A percentile compares a stretch with the other conserved stretches of the same genome.
These are phyloP conservation scores for Aspergillus aculeatinus DNA, from an alignment of 2,329 filamentous ascomycete genomes.

Conservation along the genomic window DNA sequence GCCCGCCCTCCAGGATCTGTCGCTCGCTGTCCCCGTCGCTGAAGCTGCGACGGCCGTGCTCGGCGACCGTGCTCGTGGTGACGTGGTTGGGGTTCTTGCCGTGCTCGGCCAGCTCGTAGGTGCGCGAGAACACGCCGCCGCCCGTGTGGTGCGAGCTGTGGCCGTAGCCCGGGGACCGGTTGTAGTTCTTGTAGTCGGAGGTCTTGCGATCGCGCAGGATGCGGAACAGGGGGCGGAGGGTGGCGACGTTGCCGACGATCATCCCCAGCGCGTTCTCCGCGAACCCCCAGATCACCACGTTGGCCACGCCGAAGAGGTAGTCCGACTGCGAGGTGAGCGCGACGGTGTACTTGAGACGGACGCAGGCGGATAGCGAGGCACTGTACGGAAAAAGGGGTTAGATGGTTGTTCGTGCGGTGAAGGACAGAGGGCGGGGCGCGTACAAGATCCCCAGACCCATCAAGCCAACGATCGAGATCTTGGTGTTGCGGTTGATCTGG, in stretches of 20 bases:
- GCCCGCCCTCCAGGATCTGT: slow-evolving; percentile 18
- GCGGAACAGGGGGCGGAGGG: slow-evolving; percentile 47
- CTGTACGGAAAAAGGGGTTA: slow-evolving; percentile 20
- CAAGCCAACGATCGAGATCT: slow-evolving; percentile 47
- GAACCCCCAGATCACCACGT: slow-evolving; percentile 49
- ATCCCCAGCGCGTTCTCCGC: slow-evolving; percentile 53
- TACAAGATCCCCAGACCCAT: slow-evolving; percentile 48
- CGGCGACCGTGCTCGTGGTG: slow-evolving; percentile 9
- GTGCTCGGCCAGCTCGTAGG: slow-evolving; percentile 20
- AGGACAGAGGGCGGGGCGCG: slow-evolving; percentile 33
- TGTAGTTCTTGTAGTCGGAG: slow-evolving; percentile 13
- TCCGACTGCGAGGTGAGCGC: slow-evolving; percentile 41
- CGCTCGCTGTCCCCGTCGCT: slow-evolving; percentile 26
- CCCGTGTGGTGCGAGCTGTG: not conserved
- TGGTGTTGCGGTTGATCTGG: slow-evolving; percentile 46
- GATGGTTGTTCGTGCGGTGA: not conserved
- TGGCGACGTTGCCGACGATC: slow-evolving; percentile 49
- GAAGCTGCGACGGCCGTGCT: slow-evolving; percentile 5
- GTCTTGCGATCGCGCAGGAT: slow-evolving; percentile 21
- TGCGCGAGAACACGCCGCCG: slow-evolving; percentile 9
- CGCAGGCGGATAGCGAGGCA: slow-evolving; percentile 27
- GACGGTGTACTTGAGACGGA: slow-evolving; percentile 47
- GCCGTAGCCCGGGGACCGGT: slow-evolving; percentile 2
- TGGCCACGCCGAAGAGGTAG: slow-evolving; percentile 43
- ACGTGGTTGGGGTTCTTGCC: slow-evolving; percentile 13